A percentile compares a stretch with the other conserved stretches of the same genome.
Conservation (phyloP, 2,329 filamentous ascomycete species). For the Paecilomyces dactylethromorphus region DNA sequence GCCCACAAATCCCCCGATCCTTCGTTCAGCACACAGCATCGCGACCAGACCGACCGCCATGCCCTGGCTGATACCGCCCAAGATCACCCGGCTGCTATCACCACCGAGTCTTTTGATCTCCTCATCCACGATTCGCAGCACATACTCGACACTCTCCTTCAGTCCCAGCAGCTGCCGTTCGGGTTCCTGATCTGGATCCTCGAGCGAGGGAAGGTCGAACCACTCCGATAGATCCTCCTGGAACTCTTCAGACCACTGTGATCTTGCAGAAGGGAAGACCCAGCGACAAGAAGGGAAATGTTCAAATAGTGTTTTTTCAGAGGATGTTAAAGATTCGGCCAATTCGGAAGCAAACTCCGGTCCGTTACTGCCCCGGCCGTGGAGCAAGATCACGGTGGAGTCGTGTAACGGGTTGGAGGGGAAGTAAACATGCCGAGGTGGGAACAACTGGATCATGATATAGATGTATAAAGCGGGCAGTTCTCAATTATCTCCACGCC, state of each 20-base stretch:
- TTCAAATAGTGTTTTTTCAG: conserved; percentile 4
- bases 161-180: conserved; percentile 4
- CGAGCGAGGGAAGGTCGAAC: conserved; percentile 6
- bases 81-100: conserved; percentile 4
- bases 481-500: background rate
- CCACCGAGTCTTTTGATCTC: conserved; percentile 6
- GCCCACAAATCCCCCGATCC: conserved; percentile 7
- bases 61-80: conserved; percentile 10
- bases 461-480: background rate
- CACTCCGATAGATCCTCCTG: conserved; percentile 5
- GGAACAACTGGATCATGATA: conserved; percentile 1
- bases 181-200: conserved; percentile 2
- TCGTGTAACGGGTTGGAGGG: conserved; percentile 2
- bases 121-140: conserved; percentile 8
- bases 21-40: conserved; percentile 7
- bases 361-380: conserved; percentile 7
- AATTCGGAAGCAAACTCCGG: conserved; percentile 5
- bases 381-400: conserved; percentile 8
- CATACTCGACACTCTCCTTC: conserved; percentile 6
- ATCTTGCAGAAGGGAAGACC: conserved; percentile 8
- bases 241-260: conserved; percentile 4
- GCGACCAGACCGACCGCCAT: conserved; percentile 6
- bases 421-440: conserved; percentile 8
- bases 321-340: background rate
- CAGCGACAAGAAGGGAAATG: conserved; percentile 8